Conservation (phyloP, 1,284 basidiomycete genomes). For the Tilletiaria anomala region DNA sequence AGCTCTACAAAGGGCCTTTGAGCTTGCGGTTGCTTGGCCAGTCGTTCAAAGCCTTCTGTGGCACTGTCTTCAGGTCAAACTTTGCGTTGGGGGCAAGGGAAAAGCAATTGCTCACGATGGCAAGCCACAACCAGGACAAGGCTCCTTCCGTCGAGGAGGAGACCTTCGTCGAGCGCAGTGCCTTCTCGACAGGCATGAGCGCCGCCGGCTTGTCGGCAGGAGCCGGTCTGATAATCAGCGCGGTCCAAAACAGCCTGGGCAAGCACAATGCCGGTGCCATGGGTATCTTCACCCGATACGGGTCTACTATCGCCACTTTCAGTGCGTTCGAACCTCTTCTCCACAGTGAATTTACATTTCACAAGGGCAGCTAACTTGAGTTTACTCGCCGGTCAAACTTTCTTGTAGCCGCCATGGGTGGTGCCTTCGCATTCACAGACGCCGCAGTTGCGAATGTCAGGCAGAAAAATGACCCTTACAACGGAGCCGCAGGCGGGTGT, state of each 20-base stretch:
- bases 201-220: conserved; percentile 17
- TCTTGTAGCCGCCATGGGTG: conserved; percentile 60
- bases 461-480: conserved; percentile 64
- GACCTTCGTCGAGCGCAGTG: no score
- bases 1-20: no score
- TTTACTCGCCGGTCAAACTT: conserved; percentile 6
- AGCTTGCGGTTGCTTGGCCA: no score
- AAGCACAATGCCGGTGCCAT: conserved; percentile 67
- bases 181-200: conserved; percentile 13
- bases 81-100: no score
- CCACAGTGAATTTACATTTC: neutral
- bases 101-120: no score
- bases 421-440: conserved; percentile 69
- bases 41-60: no score
- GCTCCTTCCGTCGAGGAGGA: no score
- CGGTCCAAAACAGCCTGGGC: conserved; percentile 33
- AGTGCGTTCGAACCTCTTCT: conserved; percentile 22
- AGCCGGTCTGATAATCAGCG: conserved; percentile 27
- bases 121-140: no score
- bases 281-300: conserved; percentile 64
- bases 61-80: no score
- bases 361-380: neutral
- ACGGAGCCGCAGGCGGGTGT: conserved; percentile 74
- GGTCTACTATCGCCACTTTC: conserved; percentile 67
- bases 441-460: conserved; percentile 65